Evolutionary conservation across 805 yeast genomes (phyloP).

Genomic region (Tetrapisispora phaffii): DNA sequence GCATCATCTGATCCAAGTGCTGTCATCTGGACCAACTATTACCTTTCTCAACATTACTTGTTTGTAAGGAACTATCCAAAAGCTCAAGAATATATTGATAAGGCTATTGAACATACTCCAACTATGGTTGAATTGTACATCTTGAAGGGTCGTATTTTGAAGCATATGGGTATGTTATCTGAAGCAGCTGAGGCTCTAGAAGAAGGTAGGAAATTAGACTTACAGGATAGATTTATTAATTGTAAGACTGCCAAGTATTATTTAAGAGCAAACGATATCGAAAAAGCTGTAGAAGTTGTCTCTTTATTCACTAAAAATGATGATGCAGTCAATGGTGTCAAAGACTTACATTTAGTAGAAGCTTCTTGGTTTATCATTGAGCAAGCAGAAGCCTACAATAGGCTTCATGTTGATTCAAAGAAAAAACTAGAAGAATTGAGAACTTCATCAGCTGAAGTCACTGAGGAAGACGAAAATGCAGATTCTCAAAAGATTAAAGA

Average conservation of each 20-base stretch:
- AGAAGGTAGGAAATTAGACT: constrained; percentile 63
- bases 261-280: constrained; percentile 62
- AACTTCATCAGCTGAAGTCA: constrained; percentile 8
- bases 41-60: constrained; percentile 69
- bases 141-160: constrained; percentile 68
- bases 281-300: constrained; percentile 62
- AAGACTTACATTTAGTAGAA: constrained; percentile 81
- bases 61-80: constrained; percentile 40
- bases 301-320: constrained; percentile 82
- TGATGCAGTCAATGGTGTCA: constrained; percentile 69
- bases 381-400: constrained; percentile 70
- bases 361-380: constrained; percentile 83
- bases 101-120: constrained; percentile 65
- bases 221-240: constrained; percentile 87
- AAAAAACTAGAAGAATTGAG: constrained; percentile 14
- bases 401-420: constrained; percentile 39
- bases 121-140: constrained; percentile 76
- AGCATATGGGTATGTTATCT: constrained; percentile 52
- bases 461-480: constrained; percentile 20
- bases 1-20: constrained; percentile 29
- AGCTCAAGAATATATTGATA: constrained; percentile 50
- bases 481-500: constrained; percentile 26
- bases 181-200: constrained; percentile 61
- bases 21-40: constrained; percentile 59
- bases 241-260: constrained; percentile 79